Base-by-base conservation (phyloP, 208 protist species). In the Wallacemonas sp. region DNA sequence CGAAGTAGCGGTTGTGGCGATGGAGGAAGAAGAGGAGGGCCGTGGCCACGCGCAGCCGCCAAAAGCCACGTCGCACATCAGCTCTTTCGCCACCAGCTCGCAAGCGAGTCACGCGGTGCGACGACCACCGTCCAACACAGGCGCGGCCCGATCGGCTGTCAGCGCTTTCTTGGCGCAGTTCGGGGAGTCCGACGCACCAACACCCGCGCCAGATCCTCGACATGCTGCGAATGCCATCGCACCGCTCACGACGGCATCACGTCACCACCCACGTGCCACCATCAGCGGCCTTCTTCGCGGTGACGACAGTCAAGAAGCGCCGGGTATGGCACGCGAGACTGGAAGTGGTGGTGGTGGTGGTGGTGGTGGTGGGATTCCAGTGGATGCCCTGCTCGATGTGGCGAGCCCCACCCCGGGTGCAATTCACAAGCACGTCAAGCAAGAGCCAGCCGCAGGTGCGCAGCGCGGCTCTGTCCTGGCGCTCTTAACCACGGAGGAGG, bases 261-360 rank as follows among this genome's bases (percentile, higher is more conserved):
- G 44, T 6, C 44, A 16, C 16, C 36, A 8, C 16, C 36, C 36
- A 16, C 19, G 44, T 23, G 32, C 48, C 12, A 56, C 48, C 6
- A 56, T 56, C 11, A 56, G 24, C n/a, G 48, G 12, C 8, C 48
- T 56, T 23, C 48, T 56, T n/a, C 48, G 48, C n/a, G 48, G n/a
- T 14, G 48, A 34, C 6, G 44, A 49, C 11, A n/a, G 19, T 23
- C 24, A 6, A 26, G 44, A 49, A 17, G 44, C 44, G 44, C 17
- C 16, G 12, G 36, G 12, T 41, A 16, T n/a, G 36, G 36, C 36
- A 41, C 6, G 36, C 36, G 36, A 14, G 14, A 17, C 36, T 17
- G 14, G 36, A 41, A 6, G 36, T 41, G 36, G 36, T 14, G 9
- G 36, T 14, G 36, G 36, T 17, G 9, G 14, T 41, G 9, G 36